phyloP scores from a whole-genome alignment of 306 rosid genomes.

The Alnus glutinosa region DNA sequence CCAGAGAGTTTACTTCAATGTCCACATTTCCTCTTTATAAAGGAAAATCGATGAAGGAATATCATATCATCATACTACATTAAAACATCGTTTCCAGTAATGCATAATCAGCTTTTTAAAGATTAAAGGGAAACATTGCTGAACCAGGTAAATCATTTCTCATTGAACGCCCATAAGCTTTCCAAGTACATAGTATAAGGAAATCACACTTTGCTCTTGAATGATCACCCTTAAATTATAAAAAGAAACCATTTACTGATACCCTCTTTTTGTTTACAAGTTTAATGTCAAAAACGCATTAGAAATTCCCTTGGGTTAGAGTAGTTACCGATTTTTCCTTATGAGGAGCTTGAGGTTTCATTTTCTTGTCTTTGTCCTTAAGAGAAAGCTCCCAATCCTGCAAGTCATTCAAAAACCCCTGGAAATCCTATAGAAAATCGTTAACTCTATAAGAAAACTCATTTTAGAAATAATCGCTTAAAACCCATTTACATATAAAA shows the following conservation, averaged over 20 bases:
- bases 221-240: not conserved
- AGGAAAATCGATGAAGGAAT: not conserved
- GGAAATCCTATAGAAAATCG: conserved; percentile 61
- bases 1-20: not conserved
- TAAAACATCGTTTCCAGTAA: not conserved
- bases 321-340: conserved; percentile 56
- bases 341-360: conserved; percentile 35
- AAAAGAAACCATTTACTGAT: not conserved
- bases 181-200: not conserved
- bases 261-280: not conserved
- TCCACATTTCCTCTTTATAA: not conserved
- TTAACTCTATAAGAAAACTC: not conserved
- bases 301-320: conserved; percentile 8
- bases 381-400: conserved; percentile 94
- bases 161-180: not conserved
- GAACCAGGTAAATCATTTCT: not conserved
- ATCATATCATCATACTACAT: not conserved
- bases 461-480: not conserved
- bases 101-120: not conserved
- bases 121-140: not conserved
- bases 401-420: conserved; percentile 90
- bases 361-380: conserved; percentile 55
- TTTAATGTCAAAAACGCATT: not conserved
- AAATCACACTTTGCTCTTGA: not conserved
- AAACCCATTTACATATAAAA: not conserved